These are phyloP conservation scores for Evernia prunastri DNA, from an alignment of 495 filamentous ascomycete species.

Conservation along the genomic window DNA sequence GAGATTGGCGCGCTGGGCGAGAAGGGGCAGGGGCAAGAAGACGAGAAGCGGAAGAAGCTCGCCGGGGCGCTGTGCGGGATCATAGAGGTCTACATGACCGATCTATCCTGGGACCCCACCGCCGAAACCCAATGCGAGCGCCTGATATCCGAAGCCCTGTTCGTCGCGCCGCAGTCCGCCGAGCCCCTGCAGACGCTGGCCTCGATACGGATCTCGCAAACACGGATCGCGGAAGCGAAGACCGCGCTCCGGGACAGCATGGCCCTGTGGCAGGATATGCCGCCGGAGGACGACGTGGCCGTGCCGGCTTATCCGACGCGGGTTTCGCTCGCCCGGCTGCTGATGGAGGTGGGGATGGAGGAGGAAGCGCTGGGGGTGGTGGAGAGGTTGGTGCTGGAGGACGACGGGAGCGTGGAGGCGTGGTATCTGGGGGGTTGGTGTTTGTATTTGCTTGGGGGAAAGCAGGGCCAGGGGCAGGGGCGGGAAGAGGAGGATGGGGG, in stretches of 20 bases:
- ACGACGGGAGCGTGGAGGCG: conserved; percentile 87
- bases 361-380: conserved; percentile 78
- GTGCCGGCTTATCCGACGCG: conserved; percentile 79
- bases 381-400: conserved; percentile 74
- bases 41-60: conserved; percentile 69
- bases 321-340: conserved; percentile 72
- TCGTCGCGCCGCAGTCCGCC: conserved; percentile 63
- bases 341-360: conserved; percentile 86
- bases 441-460: conserved; percentile 69
- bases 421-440: conserved; percentile 98
- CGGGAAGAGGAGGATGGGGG: conserved; percentile 10
- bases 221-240: conserved; percentile 65
- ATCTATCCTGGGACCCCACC: conserved; percentile 85
- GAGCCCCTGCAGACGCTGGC: conserved; percentile 92
- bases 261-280: conserved; percentile 65
- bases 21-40: conserved; percentile 31
- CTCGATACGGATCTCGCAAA: conserved; percentile 85
- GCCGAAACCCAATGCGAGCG: conserved; percentile 79
- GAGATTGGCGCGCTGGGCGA: conserved; percentile 51
- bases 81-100: conserved; percentile 96
- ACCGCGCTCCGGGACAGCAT: conserved; percentile 71
- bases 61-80: conserved; percentile 83
- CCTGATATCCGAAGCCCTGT: conserved; percentile 77
- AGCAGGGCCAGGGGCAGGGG: conserved; percentile 33
- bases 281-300: conserved; percentile 38